phyloP scores from a whole-genome alignment of 1,284 basidiomycete genomes.

The Prillingera fragicola region DNA sequence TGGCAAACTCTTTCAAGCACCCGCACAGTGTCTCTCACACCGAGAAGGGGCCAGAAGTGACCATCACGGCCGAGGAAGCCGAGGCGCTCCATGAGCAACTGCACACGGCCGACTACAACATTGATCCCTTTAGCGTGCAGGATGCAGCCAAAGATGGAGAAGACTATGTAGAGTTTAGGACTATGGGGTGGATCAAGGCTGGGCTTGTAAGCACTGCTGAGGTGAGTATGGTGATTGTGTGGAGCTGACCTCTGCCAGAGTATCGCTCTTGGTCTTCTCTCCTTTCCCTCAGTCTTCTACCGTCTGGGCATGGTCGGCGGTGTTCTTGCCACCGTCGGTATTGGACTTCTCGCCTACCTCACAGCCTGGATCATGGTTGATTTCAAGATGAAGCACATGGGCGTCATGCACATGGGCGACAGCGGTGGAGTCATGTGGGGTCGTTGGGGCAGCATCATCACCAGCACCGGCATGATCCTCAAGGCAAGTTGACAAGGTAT shows the following conservation, averaged over 20 bases:
- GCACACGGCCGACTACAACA: no score
- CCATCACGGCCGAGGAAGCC: no score
- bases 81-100: no score
- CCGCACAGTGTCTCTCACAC: no score
- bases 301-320: slow-evolving; percentile 34
- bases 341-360: slow-evolving; percentile 29
- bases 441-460: slow-evolving; percentile 20
- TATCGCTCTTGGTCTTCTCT: slow-evolving; percentile 34
- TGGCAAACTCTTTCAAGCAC: no score
- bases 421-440: slow-evolving; percentile 31
- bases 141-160: slow-evolving; percentile 14
- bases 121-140: slow-evolving; percentile 26
- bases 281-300: slow-evolving; percentile 32
- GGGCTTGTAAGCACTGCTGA: slow-evolving; percentile 31
- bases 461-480: slow-evolving; percentile 27
- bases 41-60: no score
- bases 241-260: slow-evolving; percentile 6
- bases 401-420: slow-evolving; percentile 34
- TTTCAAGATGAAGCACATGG: slow-evolving; percentile 35
- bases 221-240: slow-evolving; percentile 8
- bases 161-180: slow-evolving; percentile 32
- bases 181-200: slow-evolving; percentile 32
- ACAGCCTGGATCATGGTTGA: slow-evolving; percentile 34
- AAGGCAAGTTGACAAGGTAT: no score
- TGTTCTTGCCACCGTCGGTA: slow-evolving; percentile 24